phyloP scores from a whole-genome alignment of 2,329 filamentous ascomycete species.

The Xylogone sp. region DNA sequence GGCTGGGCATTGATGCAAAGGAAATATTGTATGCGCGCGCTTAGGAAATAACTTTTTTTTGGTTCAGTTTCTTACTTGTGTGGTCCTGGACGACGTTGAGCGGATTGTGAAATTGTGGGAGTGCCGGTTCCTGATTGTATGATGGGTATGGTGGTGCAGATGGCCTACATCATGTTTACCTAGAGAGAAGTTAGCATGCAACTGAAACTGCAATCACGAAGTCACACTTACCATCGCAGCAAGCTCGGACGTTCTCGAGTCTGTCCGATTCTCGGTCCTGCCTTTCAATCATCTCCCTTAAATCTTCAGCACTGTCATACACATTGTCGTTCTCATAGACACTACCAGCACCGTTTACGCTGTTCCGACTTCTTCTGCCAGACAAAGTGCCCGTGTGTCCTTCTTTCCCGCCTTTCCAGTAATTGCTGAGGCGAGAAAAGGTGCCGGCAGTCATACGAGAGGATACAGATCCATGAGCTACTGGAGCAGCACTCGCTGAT shows the following conservation, averaged over 20 bases:
- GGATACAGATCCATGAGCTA: constrained; percentile 15
- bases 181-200: constrained; percentile 29
- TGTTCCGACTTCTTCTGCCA: constrained; percentile 49
- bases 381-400: constrained; percentile 43
- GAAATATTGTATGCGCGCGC: no score
- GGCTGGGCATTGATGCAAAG: background rate
- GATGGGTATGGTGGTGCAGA: constrained; percentile 43
- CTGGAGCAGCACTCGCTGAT: constrained; percentile 15
- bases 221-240: constrained; percentile 80
- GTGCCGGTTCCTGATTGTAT: constrained; percentile 42
- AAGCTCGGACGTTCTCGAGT: constrained; percentile 92
- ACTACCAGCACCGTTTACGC: constrained; percentile 33
- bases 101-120: constrained; percentile 6
- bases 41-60: background rate
- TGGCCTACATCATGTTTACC: constrained; percentile 72
- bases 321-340: constrained; percentile 55
- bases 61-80: background rate
- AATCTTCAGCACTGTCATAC: constrained; percentile 78
- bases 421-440: constrained; percentile 56
- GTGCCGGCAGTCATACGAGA: constrained; percentile 37
- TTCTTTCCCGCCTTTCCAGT: constrained; percentile 41
- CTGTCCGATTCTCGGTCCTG: constrained; percentile 74
- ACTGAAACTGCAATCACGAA: background rate
- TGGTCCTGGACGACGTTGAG: background rate
- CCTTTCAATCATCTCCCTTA: constrained; percentile 73